A percentile compares a stretch with the other conserved stretches of the same genome.
Conservation (phyloP, 306 rosid genomes). For the Quercus cerris region DNA sequence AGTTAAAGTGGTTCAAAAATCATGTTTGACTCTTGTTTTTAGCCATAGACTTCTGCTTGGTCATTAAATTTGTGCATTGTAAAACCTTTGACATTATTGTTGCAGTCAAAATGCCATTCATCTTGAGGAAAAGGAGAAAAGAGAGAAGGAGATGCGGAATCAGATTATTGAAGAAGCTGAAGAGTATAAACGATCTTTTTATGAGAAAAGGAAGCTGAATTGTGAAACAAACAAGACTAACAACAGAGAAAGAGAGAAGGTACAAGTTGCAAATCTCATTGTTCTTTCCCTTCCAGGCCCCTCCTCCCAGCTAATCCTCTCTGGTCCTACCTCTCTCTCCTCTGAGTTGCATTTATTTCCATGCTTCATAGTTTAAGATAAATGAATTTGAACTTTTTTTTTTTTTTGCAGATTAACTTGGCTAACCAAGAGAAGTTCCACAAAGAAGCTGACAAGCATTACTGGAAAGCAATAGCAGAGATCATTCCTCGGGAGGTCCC, state of each 20-base stretch:
- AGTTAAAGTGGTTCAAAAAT: background rate
- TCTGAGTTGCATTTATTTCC: background rate
- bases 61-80: background rate
- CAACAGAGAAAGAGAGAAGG: slow-evolving; percentile 91
- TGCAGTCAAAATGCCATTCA: slow-evolving; percentile 72
- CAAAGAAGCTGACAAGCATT: slow-evolving; percentile 91
- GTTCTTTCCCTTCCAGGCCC: background rate
- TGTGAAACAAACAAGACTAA: slow-evolving; percentile 63
- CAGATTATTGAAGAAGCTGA: slow-evolving; percentile 91
- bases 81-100: background rate
- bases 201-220: slow-evolving; percentile 71
- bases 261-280: slow-evolving; percentile 12
- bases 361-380: slow-evolving; percentile 17
- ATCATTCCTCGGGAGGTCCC: slow-evolving; percentile 89
- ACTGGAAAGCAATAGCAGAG: slow-evolving; percentile 94
- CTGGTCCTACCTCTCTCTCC: background rate
- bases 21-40: background rate
- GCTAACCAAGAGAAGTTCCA: slow-evolving; percentile 88
- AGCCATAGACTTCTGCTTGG: background rate
- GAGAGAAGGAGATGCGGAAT: slow-evolving; percentile 77
- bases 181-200: slow-evolving; percentile 63
- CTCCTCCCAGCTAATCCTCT: background rate
- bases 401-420: slow-evolving; percentile 50
- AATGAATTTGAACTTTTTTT: slow-evolving; percentile 8
- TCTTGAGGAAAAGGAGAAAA: slow-evolving; percentile 84